Base-by-base conservation (phyloP, 2,329 filamentous ascomycete genomes). In the Aspergillus ustus region DNA sequence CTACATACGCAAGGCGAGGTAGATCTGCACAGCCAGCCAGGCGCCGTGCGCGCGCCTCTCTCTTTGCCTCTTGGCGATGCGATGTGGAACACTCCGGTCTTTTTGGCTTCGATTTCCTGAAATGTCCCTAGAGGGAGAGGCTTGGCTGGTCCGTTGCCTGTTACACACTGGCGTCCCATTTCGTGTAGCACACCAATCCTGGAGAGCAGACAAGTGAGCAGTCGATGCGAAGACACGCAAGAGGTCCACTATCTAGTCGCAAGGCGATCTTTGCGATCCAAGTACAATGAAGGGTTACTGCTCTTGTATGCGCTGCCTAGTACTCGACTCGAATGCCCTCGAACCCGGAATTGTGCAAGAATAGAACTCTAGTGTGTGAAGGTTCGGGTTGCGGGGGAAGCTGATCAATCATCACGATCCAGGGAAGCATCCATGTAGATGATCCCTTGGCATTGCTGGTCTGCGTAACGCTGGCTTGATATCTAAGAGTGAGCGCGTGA, bases 401-500 rank as follows among this genome's bases (percentile, higher is more conserved):
- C 6, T 25, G 25, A 25, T 25, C 25, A 17, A 9, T 50, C 31
- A 57, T 50, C 40, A 29, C 54, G 45, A 22, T 13, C 52, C 37
- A 45, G 37, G 17, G 19, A 11, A 15, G 17, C 40, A 67, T 63
- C 66, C 64, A 65, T 65, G 66, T 31, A 55, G 66, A 19, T 60
- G 62, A 67, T 66, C 66, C 61, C 66, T 66, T 67, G 64, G 66
- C 66, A 57, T 37, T 34, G 34, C 15, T 25, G 51, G 34, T 19
- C 19, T 58, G 46, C 34, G 54, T 57, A 22, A 46, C 43, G 34
- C 7, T 28, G 31, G 34, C 34, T 13, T 40, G 11, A 40, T 40
- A 15, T 40, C 34, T 11, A 40, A 37, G 34, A 40, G 34, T 15
- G 34, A 40, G 34, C 34, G 34, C 15, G 34, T 40, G 34, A 40